Evolutionary conservation across 257 asterid species (phyloP).

Genomic region (Echites panduratus): DNA sequence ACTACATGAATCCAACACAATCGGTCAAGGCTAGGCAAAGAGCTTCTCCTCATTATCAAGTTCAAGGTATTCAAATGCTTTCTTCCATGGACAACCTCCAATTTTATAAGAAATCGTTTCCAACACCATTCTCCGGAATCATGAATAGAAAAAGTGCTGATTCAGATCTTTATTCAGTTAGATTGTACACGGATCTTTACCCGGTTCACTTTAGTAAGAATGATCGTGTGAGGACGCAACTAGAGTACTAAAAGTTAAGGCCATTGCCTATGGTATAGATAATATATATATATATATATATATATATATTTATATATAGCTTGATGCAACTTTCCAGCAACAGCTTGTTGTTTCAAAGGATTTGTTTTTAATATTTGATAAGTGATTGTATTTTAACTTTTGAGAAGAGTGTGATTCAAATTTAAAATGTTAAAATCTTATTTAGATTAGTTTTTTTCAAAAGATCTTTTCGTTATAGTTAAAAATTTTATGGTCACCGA

Average conservation of each 20-base stretch:
- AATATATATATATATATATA: no score
- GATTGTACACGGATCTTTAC: constrained; percentile 40
- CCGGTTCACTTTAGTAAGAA: constrained; percentile 20
- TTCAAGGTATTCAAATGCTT: constrained; percentile 37
- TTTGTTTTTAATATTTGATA: neutral
- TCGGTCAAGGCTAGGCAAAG: constrained; percentile 44
- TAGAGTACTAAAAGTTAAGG: neutral
- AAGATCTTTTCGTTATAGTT: no score
- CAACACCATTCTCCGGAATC: constrained; percentile 59
- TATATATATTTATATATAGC: no score
- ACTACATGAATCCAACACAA: constrained; percentile 63
- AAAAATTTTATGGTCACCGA: no score
- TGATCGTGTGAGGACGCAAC: constrained; percentile 4
- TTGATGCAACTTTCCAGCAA: no score
- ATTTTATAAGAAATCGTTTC: constrained; percentile 45
- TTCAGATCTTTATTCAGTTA: constrained; percentile 32
- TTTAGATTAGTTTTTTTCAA: no score
- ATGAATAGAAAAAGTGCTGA: constrained; percentile 61
- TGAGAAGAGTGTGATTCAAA: no score
- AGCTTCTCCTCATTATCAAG: constrained; percentile 15
- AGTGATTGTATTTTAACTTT: no score
- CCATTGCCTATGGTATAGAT: no score
- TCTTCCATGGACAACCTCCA: constrained; percentile 44
- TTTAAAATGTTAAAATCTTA: no score
- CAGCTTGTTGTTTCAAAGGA: constrained; percentile 31